These are phyloP conservation scores for Neonectria faginata DNA, from an alignment of 2,329 filamentous ascomycete species.

Conservation along the genomic window DNA sequence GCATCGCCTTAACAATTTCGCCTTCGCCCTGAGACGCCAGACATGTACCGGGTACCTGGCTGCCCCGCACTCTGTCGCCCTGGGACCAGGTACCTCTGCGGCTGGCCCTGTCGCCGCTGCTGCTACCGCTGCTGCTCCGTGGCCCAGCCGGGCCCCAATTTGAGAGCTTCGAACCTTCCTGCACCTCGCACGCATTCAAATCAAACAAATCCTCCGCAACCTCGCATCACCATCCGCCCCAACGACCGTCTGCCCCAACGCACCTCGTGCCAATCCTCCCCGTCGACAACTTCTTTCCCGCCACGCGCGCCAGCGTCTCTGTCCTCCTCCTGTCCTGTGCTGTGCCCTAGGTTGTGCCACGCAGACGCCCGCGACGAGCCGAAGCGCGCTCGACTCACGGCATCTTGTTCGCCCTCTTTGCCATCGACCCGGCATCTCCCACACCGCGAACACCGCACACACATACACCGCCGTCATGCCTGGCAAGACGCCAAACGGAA, in stretches of 20 bases:
- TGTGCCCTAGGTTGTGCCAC: constrained; percentile 24
- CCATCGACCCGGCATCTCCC: constrained; percentile 28
- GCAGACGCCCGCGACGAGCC: constrained; percentile 39
- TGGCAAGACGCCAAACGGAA: constrained; percentile 79
- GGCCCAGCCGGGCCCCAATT: constrained; percentile 37
- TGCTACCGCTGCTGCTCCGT: constrained; percentile 31
- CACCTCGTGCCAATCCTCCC: constrained; percentile 9
- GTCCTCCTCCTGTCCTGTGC: constrained; percentile 9
- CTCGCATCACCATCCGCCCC: constrained; percentile 28
- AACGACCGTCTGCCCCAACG: constrained; percentile 17
- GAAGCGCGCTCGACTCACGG: constrained; percentile 44
- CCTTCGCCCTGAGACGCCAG: constrained; percentile 18
- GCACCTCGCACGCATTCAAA: constrained; percentile 44
- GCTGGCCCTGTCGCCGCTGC: constrained; percentile 16
- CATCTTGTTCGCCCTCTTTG: constrained; percentile 36
- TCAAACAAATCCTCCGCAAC: constrained; percentile 26
- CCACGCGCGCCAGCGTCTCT: constrained; percentile 11
- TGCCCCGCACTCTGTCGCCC: constrained; percentile 4
- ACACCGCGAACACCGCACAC: constrained; percentile 24
- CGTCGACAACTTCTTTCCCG: constrained; percentile 18
- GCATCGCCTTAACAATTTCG: constrained; percentile 32
- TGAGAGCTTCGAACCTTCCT: constrained; percentile 50
- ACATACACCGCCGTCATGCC: constrained; percentile 64
- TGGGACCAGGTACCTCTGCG: constrained; percentile 11
- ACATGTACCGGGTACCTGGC: constrained; percentile 19